Evolutionary conservation across 805 yeast species (phyloP).

Genomic region (Blastobotrys americana): DNA sequence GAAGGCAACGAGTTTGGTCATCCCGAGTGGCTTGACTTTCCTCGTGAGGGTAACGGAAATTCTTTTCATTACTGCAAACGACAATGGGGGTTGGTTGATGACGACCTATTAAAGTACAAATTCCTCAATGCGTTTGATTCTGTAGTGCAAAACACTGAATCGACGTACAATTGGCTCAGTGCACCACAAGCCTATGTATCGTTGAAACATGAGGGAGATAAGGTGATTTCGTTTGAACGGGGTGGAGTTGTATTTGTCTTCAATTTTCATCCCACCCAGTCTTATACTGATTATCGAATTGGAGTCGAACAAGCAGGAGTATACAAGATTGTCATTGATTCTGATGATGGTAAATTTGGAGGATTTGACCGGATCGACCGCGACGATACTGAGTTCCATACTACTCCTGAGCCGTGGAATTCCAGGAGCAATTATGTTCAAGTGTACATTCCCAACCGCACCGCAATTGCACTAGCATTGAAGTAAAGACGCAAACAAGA

Average conservation of each 20-base stretch:
- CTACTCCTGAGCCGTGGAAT: slow-evolving; percentile 77
- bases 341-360: slow-evolving; percentile 66
- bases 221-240: slow-evolving; percentile 82
- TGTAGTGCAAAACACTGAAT: slow-evolving; percentile 74
- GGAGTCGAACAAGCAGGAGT: slow-evolving; percentile 81
- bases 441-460: slow-evolving; percentile 74
- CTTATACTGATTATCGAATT: slow-evolving; percentile 78
- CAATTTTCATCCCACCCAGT: slow-evolving; percentile 82
- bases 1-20: slow-evolving; percentile 99
- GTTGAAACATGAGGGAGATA: slow-evolving; percentile 81
- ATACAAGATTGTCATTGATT: slow-evolving; percentile 65
- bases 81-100: slow-evolving; percentile 82
- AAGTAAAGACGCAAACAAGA: no score
- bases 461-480: slow-evolving; percentile 58
- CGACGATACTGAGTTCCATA: slow-evolving; percentile 46
- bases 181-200: slow-evolving; percentile 77
- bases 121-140: slow-evolving; percentile 74
- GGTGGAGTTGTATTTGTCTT: slow-evolving; percentile 77
- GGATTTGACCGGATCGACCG: slow-evolving; percentile 73
- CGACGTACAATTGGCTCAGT: slow-evolving; percentile 61
- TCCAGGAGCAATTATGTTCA: slow-evolving; percentile 66
- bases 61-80: slow-evolving; percentile 92
- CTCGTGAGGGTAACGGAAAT: slow-evolving; percentile 79
- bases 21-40: slow-evolving; percentile 98
- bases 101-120: slow-evolving; percentile 71